Evolutionary conservation across 2,329 filamentous ascomycete species (phyloP).

Genomic region (Cordyceps javanica): DNA sequence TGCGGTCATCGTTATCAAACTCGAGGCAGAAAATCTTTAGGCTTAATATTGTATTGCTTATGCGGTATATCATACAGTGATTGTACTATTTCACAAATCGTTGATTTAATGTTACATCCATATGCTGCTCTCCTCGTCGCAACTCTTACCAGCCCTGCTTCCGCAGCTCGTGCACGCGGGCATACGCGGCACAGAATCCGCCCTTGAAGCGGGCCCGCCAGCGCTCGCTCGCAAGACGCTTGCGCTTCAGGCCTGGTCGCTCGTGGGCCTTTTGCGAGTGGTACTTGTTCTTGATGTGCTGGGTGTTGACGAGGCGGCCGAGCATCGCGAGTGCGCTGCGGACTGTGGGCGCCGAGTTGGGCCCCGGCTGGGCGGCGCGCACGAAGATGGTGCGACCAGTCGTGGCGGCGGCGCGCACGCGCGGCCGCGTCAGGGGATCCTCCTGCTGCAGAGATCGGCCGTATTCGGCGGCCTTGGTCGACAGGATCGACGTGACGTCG

Average conservation of each 20-base stretch:
- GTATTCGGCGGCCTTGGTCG: conserved; percentile 23
- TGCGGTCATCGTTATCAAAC: no score
- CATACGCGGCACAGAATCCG: conserved; percentile 60
- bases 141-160: conserved; percentile 68
- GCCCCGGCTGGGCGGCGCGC: conserved; percentile 20
- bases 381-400: conserved; percentile 34
- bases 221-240: conserved; percentile 63
- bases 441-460: conserved; percentile 16
- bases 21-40: no score
- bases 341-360: conserved; percentile 29
- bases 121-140: not conserved
- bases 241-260: conserved; percentile 68
- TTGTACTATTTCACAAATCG: not conserved
- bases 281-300: conserved; percentile 52
- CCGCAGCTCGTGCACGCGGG: conserved; percentile 62
- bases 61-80: conserved; percentile 7
- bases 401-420: conserved; percentile 39
- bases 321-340: conserved; percentile 39
- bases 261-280: conserved; percentile 65
- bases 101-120: conserved; percentile 5
- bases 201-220: conserved; percentile 64
- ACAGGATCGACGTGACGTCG: conserved; percentile 31
- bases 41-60: not conserved
- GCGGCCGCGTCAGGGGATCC: conserved; percentile 24
- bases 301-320: conserved; percentile 35